phyloP scores from a whole-genome alignment of 768 basidiomycete genomes.

The Lactarius trivialis region DNA sequence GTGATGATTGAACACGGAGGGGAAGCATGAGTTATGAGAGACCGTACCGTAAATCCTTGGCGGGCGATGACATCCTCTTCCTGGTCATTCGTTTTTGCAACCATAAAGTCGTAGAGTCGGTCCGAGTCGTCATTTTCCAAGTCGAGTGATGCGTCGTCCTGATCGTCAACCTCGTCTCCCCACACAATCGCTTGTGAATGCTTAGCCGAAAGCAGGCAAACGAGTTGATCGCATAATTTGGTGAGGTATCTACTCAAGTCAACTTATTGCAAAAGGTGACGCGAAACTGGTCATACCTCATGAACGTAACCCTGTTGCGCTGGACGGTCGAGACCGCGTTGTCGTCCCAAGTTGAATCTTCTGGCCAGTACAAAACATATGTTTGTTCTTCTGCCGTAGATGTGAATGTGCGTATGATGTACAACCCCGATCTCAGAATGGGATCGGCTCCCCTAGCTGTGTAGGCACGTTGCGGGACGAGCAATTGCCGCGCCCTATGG shows the following conservation, averaged over 20 bases:
- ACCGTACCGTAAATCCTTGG: conserved; percentile 43
- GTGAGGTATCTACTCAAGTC: conserved; percentile 12
- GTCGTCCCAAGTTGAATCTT: conserved; percentile 54
- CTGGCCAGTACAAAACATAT: conserved; percentile 57
- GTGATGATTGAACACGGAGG: background rate
- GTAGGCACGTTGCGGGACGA: conserved; percentile 17
- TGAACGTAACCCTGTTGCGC: conserved; percentile 54
- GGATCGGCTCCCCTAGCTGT: conserved; percentile 21
- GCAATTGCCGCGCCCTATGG: conserved; percentile 24
- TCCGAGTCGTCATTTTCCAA: conserved; percentile 40
- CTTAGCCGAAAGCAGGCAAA: conserved; percentile 44
- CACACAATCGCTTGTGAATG: conserved; percentile 44
- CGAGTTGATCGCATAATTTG: conserved; percentile 43
- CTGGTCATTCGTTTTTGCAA: conserved; percentile 51
- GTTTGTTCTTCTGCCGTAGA: conserved; percentile 27
- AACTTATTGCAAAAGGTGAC: background rate
- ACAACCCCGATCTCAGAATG: conserved; percentile 45
- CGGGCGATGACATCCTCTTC: conserved; percentile 42
- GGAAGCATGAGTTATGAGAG: background rate
- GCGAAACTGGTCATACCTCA: conserved; percentile 38
- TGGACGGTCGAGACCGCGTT: conserved; percentile 38
- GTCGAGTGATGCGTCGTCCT: conserved; percentile 25
- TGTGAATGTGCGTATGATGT: conserved; percentile 33
- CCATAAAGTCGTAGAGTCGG: conserved; percentile 48
- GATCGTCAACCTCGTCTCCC: conserved; percentile 30